Conservation (phyloP, 768 basidiomycete species). For the Mycena indigotica region DNA sequence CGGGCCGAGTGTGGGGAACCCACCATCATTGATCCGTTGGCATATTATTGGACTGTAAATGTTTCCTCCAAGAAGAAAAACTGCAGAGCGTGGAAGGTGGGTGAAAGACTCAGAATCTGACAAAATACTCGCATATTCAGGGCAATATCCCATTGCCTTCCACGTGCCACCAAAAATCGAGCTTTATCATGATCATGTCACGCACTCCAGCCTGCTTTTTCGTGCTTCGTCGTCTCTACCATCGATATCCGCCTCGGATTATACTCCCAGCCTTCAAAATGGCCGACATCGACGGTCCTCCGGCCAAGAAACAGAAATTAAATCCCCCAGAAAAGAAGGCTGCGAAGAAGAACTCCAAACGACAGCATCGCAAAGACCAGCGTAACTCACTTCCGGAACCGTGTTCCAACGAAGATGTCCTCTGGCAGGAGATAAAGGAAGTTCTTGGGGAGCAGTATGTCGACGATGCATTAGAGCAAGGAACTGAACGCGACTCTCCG, state of each 20-base stretch:
- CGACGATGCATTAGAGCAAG: conserved; percentile 48
- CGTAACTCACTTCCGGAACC: conserved; percentile 55
- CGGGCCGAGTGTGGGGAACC: no score
- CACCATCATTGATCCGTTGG: no score
- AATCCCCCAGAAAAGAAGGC: background rate
- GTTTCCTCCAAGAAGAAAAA: no score
- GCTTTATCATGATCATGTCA: background rate
- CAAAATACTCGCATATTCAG: no score
- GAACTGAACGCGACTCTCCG: conserved; percentile 59
- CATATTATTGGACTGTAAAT: no score
- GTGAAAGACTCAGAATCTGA: no score
- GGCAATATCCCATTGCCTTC: no score
- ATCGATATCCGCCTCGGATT: background rate
- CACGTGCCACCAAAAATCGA: no score
- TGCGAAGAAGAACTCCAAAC: conserved; percentile 28
- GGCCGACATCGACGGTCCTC: conserved; percentile 22
- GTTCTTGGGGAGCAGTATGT: conserved; percentile 67
- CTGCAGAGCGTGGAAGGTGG: no score
- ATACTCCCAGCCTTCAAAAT: background rate
- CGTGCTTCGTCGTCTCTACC: background rate
- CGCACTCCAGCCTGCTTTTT: no score
- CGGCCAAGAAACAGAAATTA: conserved; percentile 29
- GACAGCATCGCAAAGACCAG: conserved; percentile 35
- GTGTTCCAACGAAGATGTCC: conserved; percentile 73
- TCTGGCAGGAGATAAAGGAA: conserved; percentile 68